Evolutionary conservation across 78 protist species (phyloP), one percentile per base, ranked within the genome.

Genomic region (slime mould (Dictyostelium discoideum)): DNA sequence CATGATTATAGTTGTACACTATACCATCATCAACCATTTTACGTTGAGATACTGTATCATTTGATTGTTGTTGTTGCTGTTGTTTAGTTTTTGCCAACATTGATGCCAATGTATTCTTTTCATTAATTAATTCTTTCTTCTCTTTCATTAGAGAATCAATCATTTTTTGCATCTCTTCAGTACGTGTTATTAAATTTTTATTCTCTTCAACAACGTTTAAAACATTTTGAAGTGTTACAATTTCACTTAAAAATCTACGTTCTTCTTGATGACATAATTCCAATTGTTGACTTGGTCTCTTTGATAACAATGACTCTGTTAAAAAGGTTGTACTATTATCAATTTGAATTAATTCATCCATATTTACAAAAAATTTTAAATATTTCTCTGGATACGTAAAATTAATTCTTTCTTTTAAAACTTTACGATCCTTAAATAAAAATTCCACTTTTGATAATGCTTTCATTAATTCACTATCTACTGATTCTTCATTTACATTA

Each of bases 311-410:
- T 18, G 74, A 54, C 3, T 29, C 16, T 26, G 74, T 90, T 29
- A 73, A 63, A 90, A 82, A 90, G 18, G 87, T 80, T 18, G 73
- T 39, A 16, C 87, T 60, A 16, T 42, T 57, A 24, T 90, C 95
- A 4, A 39, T 29, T 54, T 82, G 84, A 0, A 90, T 24, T 10
- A 90, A 20, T n/a, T 82, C 83, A 72, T 90, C 95, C 39, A 82
- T 50, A 8, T 39, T 13, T n/a, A 90, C 63, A 54, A 82, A 54
- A 11, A 44, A 57, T n/a, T 50, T 80, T 9, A 60, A 60, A 79
- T 90, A 90, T 83, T 90, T 80, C 84, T 90, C 95, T 13, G 95
- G 95, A 73, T 90, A 90, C 32, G 88, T 73, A 39, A 82, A 90
- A 42, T 82, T 90, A 46, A 90, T 82, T 24, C 95, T 72, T 26